These are phyloP conservation scores for Fusarium floridanum DNA, from an alignment of 2,329 filamentous ascomycete species.

Conservation along the genomic window DNA sequence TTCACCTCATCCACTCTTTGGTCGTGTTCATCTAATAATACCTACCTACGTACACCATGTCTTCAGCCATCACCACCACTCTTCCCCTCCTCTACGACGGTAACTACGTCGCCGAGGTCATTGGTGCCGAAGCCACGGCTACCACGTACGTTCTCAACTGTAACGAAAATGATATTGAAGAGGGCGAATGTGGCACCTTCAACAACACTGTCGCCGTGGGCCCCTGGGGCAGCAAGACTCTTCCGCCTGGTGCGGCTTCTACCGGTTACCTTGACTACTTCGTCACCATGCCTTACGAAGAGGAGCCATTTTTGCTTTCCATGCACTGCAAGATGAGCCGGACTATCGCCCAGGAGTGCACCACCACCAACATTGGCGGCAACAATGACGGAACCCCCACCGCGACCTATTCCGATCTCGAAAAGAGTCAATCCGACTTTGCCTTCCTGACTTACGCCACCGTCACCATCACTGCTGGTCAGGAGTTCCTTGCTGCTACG, in stretches of 20 bases:
- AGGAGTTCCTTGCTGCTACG: slow-evolving; percentile 15
- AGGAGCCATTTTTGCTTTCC: not conserved
- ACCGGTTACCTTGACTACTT: slow-evolving; percentile 18
- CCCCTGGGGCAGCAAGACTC: slow-evolving; percentile 27
- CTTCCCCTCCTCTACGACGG: not conserved
- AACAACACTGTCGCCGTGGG: slow-evolving; percentile 19
- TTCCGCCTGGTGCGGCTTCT: slow-evolving; percentile 10
- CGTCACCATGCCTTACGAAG: not conserved
- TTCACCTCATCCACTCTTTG: not conserved
- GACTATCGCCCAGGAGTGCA: slow-evolving; percentile 4
- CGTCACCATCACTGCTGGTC: slow-evolving; percentile 21
- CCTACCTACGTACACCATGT: not conserved
- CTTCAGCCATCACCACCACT: not conserved
- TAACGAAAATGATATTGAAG: not conserved
- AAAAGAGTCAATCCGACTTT: not conserved
- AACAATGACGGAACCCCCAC: slow-evolving; percentile 9
- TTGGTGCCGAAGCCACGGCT: not conserved
- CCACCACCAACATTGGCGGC: slow-evolving; percentile 4
- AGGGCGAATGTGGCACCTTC: slow-evolving; percentile 14
- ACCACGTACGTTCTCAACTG: not conserved
- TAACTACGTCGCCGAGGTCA: slow-evolving; percentile 9
- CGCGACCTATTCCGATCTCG: not conserved
- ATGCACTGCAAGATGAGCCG: slow-evolving; percentile 16
- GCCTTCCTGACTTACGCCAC: not conserved
- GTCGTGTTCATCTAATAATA: not conserved